Base-by-base conservation (phyloP, 306 rosid genomes). In the Lathyrus oleraceus region DNA sequence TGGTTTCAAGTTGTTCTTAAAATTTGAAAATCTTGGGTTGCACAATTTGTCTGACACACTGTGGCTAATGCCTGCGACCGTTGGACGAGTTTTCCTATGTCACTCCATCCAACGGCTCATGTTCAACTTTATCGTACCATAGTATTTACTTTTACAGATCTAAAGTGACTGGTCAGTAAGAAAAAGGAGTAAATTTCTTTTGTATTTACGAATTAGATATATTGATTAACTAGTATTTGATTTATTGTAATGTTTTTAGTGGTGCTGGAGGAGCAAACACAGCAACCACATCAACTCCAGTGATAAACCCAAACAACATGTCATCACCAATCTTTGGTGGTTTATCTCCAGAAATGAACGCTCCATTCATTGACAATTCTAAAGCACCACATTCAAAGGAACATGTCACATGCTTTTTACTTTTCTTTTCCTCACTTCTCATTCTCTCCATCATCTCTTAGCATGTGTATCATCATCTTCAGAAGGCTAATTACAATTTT, bases 261-360 rank as follows among this genome's bases (percentile, higher is more conserved):
- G 35, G 88, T 60, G 92, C 93, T 4, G 95, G 99, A 81, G 99
- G 99, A 54, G 40, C 76, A 53, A 78, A 42, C 19, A 81, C 82
- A 3, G 91, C 97, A n/a, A 69, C 23, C 49, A 76, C 89, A 21
- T 58, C 86, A 12, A 42, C 70, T 38, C 49, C 86, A 10, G 7
- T 82, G 44, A 71, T 56, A 78, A 84, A 75, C 61, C 68, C 87
- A n/a, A 79, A 76, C 60, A 79, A 76, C 60, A 56, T 76, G 53
- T 83, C 87, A 12, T 47, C 83, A 51, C 82, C 94, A 5, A 40
- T 51, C 71, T 81, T 5, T 69, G 85, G 83, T 32, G 75, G 79
- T 35, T 32, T 78, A 27, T 78, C 74, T 58, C 89, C 92, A 2
- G 87, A 83, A 67, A 56, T 65, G 71, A 82, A 61, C 65, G 64